These are phyloP conservation scores for Thalassiosira allenii DNA, from an alignment of 352 stramenopile species.

Conservation along the genomic window DNA sequence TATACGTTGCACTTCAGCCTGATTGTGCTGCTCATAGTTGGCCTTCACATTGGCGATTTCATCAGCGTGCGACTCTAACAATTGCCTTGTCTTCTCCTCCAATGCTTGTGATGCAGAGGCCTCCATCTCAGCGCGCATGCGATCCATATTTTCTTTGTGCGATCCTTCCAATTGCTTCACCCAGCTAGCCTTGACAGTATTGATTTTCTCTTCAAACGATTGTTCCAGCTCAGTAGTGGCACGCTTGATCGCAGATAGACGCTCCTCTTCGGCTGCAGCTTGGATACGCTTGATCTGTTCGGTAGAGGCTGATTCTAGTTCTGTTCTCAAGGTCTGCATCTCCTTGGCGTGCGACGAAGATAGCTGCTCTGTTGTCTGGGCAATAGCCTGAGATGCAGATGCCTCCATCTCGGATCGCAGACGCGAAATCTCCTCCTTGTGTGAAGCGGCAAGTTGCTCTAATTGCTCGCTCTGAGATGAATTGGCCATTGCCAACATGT, in stretches of 20 bases:
- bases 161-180: constrained; percentile 10
- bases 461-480: constrained; percentile 42
- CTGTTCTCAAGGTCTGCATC: constrained; percentile 26
- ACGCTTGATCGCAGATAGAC: constrained; percentile 20
- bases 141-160: constrained; percentile 19
- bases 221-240: constrained; percentile 27
- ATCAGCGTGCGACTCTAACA: constrained; percentile 17
- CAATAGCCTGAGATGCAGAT: constrained; percentile 30
- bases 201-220: constrained; percentile 7
- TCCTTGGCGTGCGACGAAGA: constrained; percentile 25
- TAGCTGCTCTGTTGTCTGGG: constrained; percentile 29
- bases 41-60: constrained; percentile 37
- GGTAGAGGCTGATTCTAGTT: constrained; percentile 7
- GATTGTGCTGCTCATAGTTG: constrained; percentile 36
- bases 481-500: constrained; percentile 44
- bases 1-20: constrained; percentile 43
- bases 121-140: constrained; percentile 16
- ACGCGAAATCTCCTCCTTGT: constrained; percentile 27
- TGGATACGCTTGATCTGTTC: background rate
- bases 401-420: constrained; percentile 37
- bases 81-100: constrained; percentile 33
- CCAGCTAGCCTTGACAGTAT: constrained; percentile 20
- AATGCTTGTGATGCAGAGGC: constrained; percentile 3
- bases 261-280: constrained; percentile 1
- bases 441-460: constrained; percentile 36